phyloP scores from a whole-genome alignment of 495 filamentous ascomycete genomes.

The Hypoxylon lienhwacheense region DNA sequence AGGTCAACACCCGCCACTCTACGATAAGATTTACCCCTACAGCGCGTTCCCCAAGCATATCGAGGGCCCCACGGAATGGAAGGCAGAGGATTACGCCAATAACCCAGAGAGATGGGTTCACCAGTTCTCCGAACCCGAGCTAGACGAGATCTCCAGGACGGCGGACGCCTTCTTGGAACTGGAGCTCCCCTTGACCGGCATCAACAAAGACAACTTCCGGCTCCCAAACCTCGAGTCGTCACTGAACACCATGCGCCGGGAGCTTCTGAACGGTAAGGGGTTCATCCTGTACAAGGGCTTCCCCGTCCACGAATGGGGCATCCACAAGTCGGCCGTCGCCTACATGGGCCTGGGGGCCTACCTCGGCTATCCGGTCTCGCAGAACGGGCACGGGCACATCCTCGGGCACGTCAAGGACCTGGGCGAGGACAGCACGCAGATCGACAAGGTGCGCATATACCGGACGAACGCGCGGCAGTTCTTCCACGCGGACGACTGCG shows the following conservation, averaged over 20 bases:
- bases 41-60: slow-evolving; percentile 73
- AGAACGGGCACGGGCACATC: slow-evolving; percentile 86
- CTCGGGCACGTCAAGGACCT: slow-evolving; percentile 90
- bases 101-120: slow-evolving; percentile 79
- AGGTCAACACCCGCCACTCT: slow-evolving; percentile 78
- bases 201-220: slow-evolving; percentile 69
- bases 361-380: slow-evolving; percentile 81
- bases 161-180: slow-evolving; percentile 69
- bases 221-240: slow-evolving; percentile 63
- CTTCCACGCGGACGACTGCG: slow-evolving; percentile 82
- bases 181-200: slow-evolving; percentile 68
- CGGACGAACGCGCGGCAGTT: slow-evolving; percentile 78
- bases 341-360: slow-evolving; percentile 91
- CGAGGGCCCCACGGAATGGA: slow-evolving; percentile 77
- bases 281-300: slow-evolving; percentile 89
- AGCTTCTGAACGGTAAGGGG: slow-evolving; percentile 80
- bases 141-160: slow-evolving; percentile 65
- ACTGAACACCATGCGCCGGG: slow-evolving; percentile 61
- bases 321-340: slow-evolving; percentile 76
- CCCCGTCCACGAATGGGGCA: slow-evolving; percentile 74
- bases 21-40: slow-evolving; percentile 67
- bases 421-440: slow-evolving; percentile 77
- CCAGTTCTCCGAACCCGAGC: slow-evolving; percentile 64
- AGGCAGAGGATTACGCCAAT: slow-evolving; percentile 67
- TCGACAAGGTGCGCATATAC: slow-evolving; percentile 84